Evolutionary conservation across 177 flowering plant species (phyloP).

Genomic region (Vitis hybrid): DNA sequence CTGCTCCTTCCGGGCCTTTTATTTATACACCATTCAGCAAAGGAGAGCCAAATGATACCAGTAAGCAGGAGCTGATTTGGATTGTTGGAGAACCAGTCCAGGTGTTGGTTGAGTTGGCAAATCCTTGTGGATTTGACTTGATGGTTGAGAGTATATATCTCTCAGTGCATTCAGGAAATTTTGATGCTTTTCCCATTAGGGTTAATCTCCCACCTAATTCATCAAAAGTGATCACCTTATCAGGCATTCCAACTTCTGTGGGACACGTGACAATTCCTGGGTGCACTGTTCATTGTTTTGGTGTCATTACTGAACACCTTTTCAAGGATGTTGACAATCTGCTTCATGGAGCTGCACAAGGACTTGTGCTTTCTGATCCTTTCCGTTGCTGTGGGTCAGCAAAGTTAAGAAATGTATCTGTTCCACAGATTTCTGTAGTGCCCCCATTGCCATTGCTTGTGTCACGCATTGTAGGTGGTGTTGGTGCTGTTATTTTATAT

Average conservation of each 20-base stretch:
- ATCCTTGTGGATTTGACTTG: slow-evolving; percentile 98
- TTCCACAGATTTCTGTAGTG: slow-evolving; percentile 80
- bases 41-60: slow-evolving; percentile 66
- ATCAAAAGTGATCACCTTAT: slow-evolving; percentile 78
- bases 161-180: slow-evolving; percentile 79
- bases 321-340: slow-evolving; percentile 92
- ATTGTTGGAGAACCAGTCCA: slow-evolving; percentile 97
- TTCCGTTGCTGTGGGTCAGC: slow-evolving; percentile 90
- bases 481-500: slow-evolving; percentile 79
- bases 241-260: slow-evolving; percentile 90
- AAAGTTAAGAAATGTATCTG: slow-evolving; percentile 55
- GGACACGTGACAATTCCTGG: slow-evolving; percentile 91
- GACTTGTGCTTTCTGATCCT: slow-evolving; percentile 97
- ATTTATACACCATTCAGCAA: slow-evolving; percentile 99
- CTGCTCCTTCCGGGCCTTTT: slow-evolving; percentile 98
- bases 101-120: slow-evolving; percentile 92
- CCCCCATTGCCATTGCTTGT: slow-evolving; percentile 86
- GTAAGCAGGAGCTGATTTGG: slow-evolving; percentile 89
- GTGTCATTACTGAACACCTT: slow-evolving; percentile 91
- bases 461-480: slow-evolving; percentile 87
- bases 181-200: slow-evolving; percentile 88
- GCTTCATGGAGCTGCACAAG: slow-evolving; percentile 95
- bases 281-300: slow-evolving; percentile 93
- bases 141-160: slow-evolving; percentile 92
- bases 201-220: slow-evolving; percentile 91